phyloP scores from a whole-genome alignment of 1,284 basidiomycete species.

The Xerocomus alliaceus region DNA sequence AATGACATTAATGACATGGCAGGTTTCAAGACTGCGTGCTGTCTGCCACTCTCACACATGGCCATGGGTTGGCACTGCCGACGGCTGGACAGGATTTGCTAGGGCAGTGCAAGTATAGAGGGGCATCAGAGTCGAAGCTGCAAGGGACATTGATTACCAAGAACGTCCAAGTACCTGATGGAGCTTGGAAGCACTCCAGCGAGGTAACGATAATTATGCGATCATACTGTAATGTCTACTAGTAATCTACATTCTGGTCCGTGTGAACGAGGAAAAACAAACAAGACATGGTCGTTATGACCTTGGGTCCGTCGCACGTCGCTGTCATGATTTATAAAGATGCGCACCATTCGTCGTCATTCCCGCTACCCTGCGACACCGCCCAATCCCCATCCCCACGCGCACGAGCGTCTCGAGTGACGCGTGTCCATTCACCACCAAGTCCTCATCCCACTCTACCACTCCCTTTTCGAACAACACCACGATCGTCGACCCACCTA shows the following conservation, averaged over 20 bases:
- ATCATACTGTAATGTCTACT: neutral
- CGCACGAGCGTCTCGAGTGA: slow-evolving; percentile 88
- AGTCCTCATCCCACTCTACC: slow-evolving; percentile 89
- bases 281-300: neutral
- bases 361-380: slow-evolving; percentile 20
- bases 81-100: too few species aligned
- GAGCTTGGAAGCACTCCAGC: too few species aligned
- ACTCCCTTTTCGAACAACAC: slow-evolving; percentile 83
- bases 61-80: too few species aligned
- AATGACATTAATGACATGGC: too few species aligned
- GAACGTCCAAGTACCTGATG: too few species aligned
- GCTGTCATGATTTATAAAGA: slow-evolving; percentile 1
- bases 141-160: too few species aligned
- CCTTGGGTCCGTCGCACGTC: neutral
- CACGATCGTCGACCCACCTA: slow-evolving; percentile 90
- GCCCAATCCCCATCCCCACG: slow-evolving; percentile 87
- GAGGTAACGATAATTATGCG: neutral
- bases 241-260: neutral
- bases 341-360: slow-evolving; percentile 16
- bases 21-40: too few species aligned
- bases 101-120: too few species aligned
- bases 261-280: neutral
- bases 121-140: too few species aligned
- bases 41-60: too few species aligned
- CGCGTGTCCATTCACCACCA: slow-evolving; percentile 83